phyloP scores from a whole-genome alignment of 2,329 filamentous ascomycete genomes.

The Alternaria arborescens region DNA sequence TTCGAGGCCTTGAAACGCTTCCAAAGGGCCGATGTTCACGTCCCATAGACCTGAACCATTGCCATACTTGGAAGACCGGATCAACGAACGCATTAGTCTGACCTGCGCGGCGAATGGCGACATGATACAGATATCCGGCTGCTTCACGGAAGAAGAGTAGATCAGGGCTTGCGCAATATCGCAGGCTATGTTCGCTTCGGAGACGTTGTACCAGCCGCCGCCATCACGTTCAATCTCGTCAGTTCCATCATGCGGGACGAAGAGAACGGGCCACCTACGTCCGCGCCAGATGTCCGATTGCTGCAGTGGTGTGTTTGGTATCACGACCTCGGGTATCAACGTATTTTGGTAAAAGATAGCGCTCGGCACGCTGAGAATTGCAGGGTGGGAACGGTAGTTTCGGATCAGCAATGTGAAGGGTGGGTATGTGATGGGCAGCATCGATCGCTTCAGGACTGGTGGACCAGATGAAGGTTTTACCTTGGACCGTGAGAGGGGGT shows the following conservation, averaged over 20 bases:
- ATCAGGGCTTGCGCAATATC: constrained; percentile 41
- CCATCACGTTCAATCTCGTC: constrained; percentile 56
- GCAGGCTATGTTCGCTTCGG: constrained; percentile 45
- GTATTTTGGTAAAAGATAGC: constrained; percentile 57
- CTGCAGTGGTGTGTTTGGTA: constrained; percentile 34
- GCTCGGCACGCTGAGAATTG: constrained; percentile 55
- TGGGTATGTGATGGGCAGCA: constrained; percentile 54
- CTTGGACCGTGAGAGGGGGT: constrained; percentile 52
- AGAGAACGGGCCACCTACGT: constrained; percentile 54
- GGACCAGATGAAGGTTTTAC: constrained; percentile 32
- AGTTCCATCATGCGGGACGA: constrained; percentile 47
- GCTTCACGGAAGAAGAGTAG: constrained; percentile 30
- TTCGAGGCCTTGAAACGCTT: constrained; percentile 58
- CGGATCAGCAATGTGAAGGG: constrained; percentile 56
- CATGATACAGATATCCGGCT: constrained; percentile 55
- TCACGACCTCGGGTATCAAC: constrained; percentile 52
- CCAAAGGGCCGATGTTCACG: constrained; percentile 57
- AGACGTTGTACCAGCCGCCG: constrained; percentile 50
- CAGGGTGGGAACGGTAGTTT: constrained; percentile 59
- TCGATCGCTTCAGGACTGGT: constrained; percentile 39
- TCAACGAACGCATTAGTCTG: constrained; percentile 47
- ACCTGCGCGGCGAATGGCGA: constrained; percentile 58
- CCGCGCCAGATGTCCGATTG: constrained; percentile 49
- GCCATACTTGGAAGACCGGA: constrained; percentile 34
- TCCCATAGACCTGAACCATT: constrained; percentile 37